A percentile compares a stretch with the other conserved stretches of the same genome.
These are phyloP conservation scores for Saccharomycopsis fodiens DNA, from an alignment of 805 yeast genomes.

Conservation along the genomic window DNA sequence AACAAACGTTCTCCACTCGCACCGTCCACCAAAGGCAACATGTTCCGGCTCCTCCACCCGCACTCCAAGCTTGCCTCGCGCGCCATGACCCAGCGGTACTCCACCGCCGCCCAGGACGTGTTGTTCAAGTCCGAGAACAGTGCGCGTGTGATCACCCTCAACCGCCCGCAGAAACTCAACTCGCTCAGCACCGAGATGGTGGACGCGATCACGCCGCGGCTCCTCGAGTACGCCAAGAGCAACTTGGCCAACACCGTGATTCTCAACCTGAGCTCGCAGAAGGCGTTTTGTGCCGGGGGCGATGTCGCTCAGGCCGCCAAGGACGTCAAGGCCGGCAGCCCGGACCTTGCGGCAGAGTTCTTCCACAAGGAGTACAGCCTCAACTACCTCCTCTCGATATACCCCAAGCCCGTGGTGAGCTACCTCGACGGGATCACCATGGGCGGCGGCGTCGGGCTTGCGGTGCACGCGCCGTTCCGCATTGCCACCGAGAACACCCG, in stretches of 20 bases:
- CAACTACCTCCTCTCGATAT: conserved; percentile 74
- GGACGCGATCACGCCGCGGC: conserved; percentile 58
- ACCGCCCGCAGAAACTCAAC: conserved; percentile 78
- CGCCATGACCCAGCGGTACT: background rate
- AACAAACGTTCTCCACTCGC: too few relatives aligned
- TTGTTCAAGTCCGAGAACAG: conserved; percentile 49
- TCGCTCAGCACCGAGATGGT: conserved; percentile 78
- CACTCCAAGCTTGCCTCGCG: too few relatives aligned
- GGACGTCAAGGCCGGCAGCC: conserved; percentile 41
- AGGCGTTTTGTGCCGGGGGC: conserved; percentile 93
- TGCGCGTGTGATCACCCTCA: conserved; percentile 66
- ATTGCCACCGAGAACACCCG: conserved; percentile 86
- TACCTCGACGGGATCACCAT: conserved; percentile 87
- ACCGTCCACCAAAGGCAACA: too few relatives aligned
- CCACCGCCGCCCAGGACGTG: conserved; percentile 5
- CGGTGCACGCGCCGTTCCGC: conserved; percentile 87
- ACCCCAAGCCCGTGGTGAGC: conserved; percentile 73
- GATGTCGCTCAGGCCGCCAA: conserved; percentile 80
- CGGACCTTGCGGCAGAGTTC: conserved; percentile 48
- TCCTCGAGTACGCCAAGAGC: conserved; percentile 70
- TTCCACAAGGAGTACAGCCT: conserved; percentile 77
- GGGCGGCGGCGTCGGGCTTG: conserved; percentile 97
- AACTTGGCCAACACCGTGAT: conserved; percentile 53
- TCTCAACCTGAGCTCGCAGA: conserved; percentile 53
- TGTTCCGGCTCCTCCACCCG: too few relatives aligned